Evolutionary conservation across 345 rosid genomes (phyloP), one percentile per base, ranked within the genome.

Genomic region (Iberis pinnata): DNA sequence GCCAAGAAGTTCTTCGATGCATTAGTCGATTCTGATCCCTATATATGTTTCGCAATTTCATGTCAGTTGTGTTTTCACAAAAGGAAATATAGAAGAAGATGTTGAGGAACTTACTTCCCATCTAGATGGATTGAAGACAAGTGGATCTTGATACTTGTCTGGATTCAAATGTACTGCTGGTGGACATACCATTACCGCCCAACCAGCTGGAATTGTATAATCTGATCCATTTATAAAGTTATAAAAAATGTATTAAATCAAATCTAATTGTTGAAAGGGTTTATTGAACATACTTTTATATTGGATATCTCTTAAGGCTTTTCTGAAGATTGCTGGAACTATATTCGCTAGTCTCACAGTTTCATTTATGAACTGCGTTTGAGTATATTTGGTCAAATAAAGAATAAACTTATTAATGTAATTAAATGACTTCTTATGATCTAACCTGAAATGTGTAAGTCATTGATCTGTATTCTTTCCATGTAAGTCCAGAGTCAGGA

Each of bases 391-490:
- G 5, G 35, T 22, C 25, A 22, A 6, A 22, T 22, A 22, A 22
- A 22, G 6, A 22, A 22, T 22, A 22, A 22, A 22, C 25, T 22
- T 22, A 22, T 22, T 22, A 6, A 22, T 22, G 25, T 22, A 22
- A 22, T 22, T 22, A n/a, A n/a, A n/a, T n/a, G n/a, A n/a, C n/a
- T n/a, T n/a, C n/a, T n/a, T n/a, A n/a, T n/a, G n/a, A n/a, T n/a
- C n/a, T n/a, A 24, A 81, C 98, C 89, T 84, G 93, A 72, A 84
- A 92, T 41, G 98, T 92, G 64, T 76, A 92, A 61, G 80, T 80
- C 98, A 92, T 83, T 72, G 98, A 87, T 76, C 80, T 92, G 67
- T 92, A 92, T 62, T 92, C 98, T 59, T 69, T 71, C 98, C 98
- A 92, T 56, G 95, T 81, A 59, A 92, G 85, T 58, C 80, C 79